A percentile compares a stretch with the other conserved stretches of the same genome.
Evolutionary conservation across 169 alveolate species (phyloP).

Genomic region (Plasmodium vinckei): DNA sequence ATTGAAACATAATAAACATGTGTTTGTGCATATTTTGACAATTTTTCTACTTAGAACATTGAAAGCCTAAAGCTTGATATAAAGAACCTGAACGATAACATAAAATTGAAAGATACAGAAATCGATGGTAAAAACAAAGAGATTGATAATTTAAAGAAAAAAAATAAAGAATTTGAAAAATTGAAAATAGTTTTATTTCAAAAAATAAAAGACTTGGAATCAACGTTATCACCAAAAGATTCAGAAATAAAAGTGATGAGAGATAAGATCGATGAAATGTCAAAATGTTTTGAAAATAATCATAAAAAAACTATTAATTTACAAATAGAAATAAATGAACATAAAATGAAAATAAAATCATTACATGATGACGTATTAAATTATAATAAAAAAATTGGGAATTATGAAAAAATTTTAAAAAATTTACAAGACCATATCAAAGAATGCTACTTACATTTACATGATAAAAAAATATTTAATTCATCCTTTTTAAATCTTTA

Average conservation of each 20-base stretch:
- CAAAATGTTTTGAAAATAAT: constrained; percentile 74
- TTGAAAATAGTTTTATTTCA: constrained; percentile 58
- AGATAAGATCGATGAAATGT: constrained; percentile 72
- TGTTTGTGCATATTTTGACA: background rate
- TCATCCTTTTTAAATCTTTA: constrained; percentile 67
- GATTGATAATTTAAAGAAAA: constrained; percentile 41
- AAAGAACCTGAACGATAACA: constrained; percentile 31
- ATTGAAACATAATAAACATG: background rate
- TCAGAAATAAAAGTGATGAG: constrained; percentile 72
- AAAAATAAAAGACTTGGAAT: constrained; percentile 65
- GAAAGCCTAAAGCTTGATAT: constrained; percentile 51
- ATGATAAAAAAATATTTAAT: constrained; percentile 72
- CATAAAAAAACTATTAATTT: constrained; percentile 64
- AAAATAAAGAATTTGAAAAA: constrained; percentile 67
- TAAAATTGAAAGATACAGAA: constrained; percentile 39
- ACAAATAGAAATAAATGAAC: constrained; percentile 72
- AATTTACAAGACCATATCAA: constrained; percentile 70
- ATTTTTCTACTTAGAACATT: constrained; percentile 17
- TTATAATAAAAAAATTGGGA: constrained; percentile 64
- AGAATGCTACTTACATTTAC: constrained; percentile 69
- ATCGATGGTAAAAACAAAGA: constrained; percentile 45
- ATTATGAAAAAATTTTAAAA: constrained; percentile 63
- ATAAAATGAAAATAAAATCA: constrained; percentile 69
- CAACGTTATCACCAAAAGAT: constrained; percentile 69
- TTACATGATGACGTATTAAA: constrained; percentile 66